Base-by-base conservation (phyloP, 2,329 filamentous ascomycete species). In the Aspergillus fumigatus region DNA sequence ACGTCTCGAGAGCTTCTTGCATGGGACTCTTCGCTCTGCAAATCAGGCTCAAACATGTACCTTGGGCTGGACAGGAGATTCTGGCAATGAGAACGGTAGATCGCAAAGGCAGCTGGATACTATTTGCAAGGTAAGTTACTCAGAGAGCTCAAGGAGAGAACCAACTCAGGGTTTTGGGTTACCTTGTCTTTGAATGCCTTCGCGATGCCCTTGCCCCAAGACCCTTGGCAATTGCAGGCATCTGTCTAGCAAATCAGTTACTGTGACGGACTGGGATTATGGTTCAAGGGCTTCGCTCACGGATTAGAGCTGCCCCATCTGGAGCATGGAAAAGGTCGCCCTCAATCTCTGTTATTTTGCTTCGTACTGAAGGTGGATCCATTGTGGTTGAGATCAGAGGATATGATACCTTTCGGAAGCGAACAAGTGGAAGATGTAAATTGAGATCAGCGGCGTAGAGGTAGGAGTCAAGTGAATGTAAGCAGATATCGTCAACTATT, bases 121-220 rank as follows among this genome's bases (percentile, higher is more conserved):
- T 77, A 48, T 35, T 35, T 21, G 14, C 5, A 51, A 4, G 10
- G n/a, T 32, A 47, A 47, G 48, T 61, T 23, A 59, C 45, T 51
- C 17, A 26, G 50, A 48, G 7, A 25, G 48, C 10, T 21, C 21
- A 32, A 23, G 19, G 21, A 19, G 32, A 25, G 10, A 52, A 14
- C 3, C 3, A 10, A 48, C 19, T 14, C 8, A 48, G 10, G 2
- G 29, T 11, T 35, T 5, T 14, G 40, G 35, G 55, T 11, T 64
- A 74, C 73, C 23, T 69, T 69, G 4, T 69, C 57, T 23, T 74
- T 77, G 70, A 86, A 85, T 0, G 70, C 73, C 35, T 65, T 61
- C 2, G 84, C 84, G 53, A 86, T 83, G n/a, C 84, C 84, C 3
- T 75, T 76, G 48, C 82, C 82, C 84, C 84, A 87, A 14, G 64